Conservation (phyloP, 2,329 filamentous ascomycete species). For the Ophiocordyceps camponoti-leonardi region DNA sequence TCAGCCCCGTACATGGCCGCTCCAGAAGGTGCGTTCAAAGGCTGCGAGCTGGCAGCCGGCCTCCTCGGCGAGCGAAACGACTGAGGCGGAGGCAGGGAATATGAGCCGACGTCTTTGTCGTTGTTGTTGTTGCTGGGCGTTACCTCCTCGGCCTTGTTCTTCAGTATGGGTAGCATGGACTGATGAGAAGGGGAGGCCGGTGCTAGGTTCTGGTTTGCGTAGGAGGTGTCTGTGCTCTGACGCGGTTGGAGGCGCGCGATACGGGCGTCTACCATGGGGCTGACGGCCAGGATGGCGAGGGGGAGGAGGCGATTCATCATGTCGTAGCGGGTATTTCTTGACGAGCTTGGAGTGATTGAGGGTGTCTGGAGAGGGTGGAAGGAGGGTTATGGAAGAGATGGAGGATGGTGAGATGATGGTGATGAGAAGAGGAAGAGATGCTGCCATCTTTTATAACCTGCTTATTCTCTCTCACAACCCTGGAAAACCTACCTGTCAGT, state of each 20-base stretch:
- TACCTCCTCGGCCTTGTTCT: not conserved
- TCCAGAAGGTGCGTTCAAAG: too few species aligned
- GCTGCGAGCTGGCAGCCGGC: too few species aligned
- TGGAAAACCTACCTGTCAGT: too few species aligned
- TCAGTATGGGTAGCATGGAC: not conserved
- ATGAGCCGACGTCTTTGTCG: too few species aligned
- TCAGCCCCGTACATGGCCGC: too few species aligned
- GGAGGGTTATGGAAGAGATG: not conserved
- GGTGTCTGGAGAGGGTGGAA: not conserved
- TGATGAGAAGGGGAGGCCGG: not conserved
- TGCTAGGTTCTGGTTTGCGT: not conserved
- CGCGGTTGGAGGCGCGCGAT: constrained; percentile 7
- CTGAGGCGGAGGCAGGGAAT: too few species aligned
- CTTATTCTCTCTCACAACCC: not conserved
- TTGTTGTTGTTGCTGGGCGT: too few species aligned
- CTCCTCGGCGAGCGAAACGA: too few species aligned
- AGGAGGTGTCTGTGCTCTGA: not conserved
- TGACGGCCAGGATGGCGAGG: constrained; percentile 10
- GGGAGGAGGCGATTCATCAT: constrained; percentile 11
- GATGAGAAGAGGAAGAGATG: not conserved
- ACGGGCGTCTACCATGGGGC: constrained; percentile 10
- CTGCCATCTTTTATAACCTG: not conserved
- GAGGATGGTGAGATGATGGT: not conserved
- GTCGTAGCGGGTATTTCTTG: too few species aligned
- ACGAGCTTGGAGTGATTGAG: not conserved